These are phyloP conservation scores for Fallopia convolvulus DNA, from an alignment of 148 eudicot genomes.

Conservation along the genomic window DNA sequence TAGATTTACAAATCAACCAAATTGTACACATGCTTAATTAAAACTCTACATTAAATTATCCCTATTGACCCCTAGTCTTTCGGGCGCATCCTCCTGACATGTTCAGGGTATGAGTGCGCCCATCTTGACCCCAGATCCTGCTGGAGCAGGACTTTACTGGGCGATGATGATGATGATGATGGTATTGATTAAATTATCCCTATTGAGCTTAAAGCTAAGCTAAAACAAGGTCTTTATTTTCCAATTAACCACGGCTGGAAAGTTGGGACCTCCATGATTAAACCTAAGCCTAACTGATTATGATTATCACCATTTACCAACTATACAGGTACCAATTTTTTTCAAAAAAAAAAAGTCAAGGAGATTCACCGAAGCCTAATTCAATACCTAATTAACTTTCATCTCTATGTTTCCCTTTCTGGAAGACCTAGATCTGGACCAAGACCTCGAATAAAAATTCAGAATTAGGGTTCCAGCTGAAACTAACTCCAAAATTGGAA, in stretches of 20 bases:
- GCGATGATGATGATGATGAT: no score
- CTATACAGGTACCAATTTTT: background rate
- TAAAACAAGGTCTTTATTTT: background rate
- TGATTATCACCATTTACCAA: background rate
- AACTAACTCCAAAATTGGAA: background rate
- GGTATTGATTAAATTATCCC: no score
- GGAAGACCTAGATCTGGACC: background rate
- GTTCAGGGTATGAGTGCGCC: no score
- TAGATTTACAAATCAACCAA: background rate
- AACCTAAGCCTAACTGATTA: background rate
- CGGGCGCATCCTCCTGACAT: no score
- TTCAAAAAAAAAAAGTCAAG: background rate
- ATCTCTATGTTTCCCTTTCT: background rate
- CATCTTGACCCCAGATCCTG: no score
- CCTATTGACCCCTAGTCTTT: background rate
- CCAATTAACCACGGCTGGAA: background rate
- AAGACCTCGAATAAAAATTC: background rate
- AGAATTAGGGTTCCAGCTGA: background rate
- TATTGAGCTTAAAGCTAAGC: background rate
- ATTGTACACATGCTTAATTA: background rate
- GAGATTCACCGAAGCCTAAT: background rate
- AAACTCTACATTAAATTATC: background rate
- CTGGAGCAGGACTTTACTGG: no score
- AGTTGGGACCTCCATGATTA: background rate
- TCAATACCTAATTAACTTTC: background rate